A percentile compares a stretch with the other conserved stretches of the same genome.
These are phyloP conservation scores for Suillus alpinus DNA, from an alignment of 768 basidiomycete species.

Conservation along the genomic window DNA sequence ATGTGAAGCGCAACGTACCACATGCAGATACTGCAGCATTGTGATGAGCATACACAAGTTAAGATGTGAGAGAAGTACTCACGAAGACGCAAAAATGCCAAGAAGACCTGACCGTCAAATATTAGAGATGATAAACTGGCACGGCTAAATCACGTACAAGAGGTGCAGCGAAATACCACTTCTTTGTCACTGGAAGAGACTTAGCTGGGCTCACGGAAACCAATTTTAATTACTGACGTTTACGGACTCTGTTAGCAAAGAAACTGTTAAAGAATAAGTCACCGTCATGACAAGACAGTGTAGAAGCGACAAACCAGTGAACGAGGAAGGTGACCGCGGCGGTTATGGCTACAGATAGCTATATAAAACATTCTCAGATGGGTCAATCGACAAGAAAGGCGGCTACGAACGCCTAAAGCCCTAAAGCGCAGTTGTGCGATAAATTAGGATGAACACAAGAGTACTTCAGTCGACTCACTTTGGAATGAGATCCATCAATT, in stretches of 20 bases:
- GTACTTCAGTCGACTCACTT: constrained; percentile 14
- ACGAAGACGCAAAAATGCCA: constrained; percentile 33
- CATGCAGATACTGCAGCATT: constrained; percentile 25
- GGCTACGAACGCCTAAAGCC: constrained; percentile 22
- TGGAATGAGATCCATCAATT: constrained; percentile 28
- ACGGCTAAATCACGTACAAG: constrained; percentile 15
- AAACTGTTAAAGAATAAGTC: constrained; percentile 15
- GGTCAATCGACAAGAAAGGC: no score
- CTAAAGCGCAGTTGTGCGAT: constrained; percentile 7
- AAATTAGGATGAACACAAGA: neutral
- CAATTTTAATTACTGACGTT: constrained; percentile 19
- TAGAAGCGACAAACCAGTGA: constrained; percentile 23
- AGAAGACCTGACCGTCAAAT: constrained; percentile 17
- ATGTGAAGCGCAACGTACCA: constrained; percentile 13
- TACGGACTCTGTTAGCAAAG: constrained; percentile 34
- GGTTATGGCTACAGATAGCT: constrained; percentile 33
- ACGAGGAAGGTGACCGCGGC: constrained; percentile 31
- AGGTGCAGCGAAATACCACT: constrained; percentile 30
- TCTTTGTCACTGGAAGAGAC: constrained; percentile 25
- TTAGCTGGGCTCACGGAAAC: constrained; percentile 1
- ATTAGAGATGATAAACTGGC: neutral
- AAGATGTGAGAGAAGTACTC: constrained; percentile 7
- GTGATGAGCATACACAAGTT: neutral
- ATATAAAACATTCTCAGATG: neutral
- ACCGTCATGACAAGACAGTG: no score